Conservation (phyloP, 2,329 filamentous ascomycete genomes). For the Echinosphaeria canescens region DNA sequence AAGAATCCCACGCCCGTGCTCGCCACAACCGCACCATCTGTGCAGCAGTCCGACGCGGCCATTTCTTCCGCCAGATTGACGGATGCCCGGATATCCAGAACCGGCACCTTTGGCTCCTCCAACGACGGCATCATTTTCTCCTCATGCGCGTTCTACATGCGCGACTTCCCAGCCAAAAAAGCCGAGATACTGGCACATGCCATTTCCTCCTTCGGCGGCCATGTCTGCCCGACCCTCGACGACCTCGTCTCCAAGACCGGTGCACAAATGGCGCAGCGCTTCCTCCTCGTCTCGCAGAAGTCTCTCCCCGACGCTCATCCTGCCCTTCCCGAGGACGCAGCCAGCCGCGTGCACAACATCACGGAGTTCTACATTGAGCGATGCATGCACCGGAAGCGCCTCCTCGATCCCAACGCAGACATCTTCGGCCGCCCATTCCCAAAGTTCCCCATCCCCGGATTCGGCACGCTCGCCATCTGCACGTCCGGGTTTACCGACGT, state of each 20-base stretch:
- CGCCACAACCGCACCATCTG: neutral
- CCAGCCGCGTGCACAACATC: constrained; percentile 28
- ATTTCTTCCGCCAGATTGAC: no score
- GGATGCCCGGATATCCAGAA: no score
- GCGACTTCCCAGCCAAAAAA: constrained; percentile 32
- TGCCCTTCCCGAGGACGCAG: constrained; percentile 12
- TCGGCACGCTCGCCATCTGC: constrained; percentile 49
- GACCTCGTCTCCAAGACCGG: constrained; percentile 13
- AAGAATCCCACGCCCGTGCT: no score
- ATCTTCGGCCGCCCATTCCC: constrained; percentile 60
- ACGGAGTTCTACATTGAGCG: constrained; percentile 91
- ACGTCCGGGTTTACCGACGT: constrained; percentile 69
- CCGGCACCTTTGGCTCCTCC: no score
- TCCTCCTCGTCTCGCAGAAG: constrained; percentile 31
- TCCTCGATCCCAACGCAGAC: constrained; percentile 47
- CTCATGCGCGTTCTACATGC: constrained; percentile 32
- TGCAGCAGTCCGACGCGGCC: no score
- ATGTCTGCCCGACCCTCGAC: constrained; percentile 17
- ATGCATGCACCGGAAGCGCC: constrained; percentile 56
- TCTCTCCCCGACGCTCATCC: constrained; percentile 23
- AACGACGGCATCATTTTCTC: constrained; percentile 24
- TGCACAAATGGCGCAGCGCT: constrained; percentile 15
- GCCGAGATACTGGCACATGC: constrained; percentile 23
- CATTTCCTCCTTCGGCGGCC: constrained; percentile 23
- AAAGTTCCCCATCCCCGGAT: constrained; percentile 45